Evolutionary conservation across 2,329 filamentous ascomycete genomes (phyloP).

Genomic region (Ophiostoma pallidulum): DNA sequence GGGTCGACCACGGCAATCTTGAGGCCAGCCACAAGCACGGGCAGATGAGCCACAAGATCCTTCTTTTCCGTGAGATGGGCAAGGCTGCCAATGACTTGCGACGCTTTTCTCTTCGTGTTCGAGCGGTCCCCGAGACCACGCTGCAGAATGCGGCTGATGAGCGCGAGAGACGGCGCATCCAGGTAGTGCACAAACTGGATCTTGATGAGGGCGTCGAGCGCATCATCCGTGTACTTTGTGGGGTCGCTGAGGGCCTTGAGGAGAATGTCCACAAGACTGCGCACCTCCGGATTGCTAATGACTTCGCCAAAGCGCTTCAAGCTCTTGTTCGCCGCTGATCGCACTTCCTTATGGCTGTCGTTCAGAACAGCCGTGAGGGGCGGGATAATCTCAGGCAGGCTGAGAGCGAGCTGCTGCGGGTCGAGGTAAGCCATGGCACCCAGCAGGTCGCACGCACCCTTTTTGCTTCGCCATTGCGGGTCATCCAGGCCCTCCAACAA

Average conservation of each 20-base stretch:
- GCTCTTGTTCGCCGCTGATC: conserved; percentile 84
- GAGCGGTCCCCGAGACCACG: conserved; percentile 85
- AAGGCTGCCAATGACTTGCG: conserved; percentile 95
- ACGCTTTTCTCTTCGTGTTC: conserved; percentile 88
- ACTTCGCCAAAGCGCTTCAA: conserved; percentile 97
- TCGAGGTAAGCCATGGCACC: conserved; percentile 98
- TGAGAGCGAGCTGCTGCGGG: conserved; percentile 84
- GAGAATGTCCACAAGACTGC: conserved; percentile 79
- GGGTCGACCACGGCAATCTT: conserved; percentile 87
- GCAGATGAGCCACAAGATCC: conserved; percentile 82
- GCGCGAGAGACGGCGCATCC: conserved; percentile 89
- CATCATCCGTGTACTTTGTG: conserved; percentile 93
- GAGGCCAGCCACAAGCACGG: conserved; percentile 83
- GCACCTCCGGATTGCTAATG: conserved; percentile 95
- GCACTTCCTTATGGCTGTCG: conserved; percentile 96
- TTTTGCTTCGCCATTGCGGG: conserved; percentile 95
- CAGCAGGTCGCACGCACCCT: conserved; percentile 90
- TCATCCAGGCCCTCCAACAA: conserved; percentile 88
- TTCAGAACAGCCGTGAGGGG: conserved; percentile 89
- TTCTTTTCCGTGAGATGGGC: conserved; percentile 95
- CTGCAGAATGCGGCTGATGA: conserved; percentile 91
- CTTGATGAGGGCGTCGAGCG: conserved; percentile 88
- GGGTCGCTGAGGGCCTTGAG: conserved; percentile 96
- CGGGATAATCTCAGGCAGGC: conserved; percentile 92
- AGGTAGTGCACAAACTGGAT: conserved; percentile 98